These are phyloP conservation scores for Phytophthora meadii DNA, from an alignment of 352 stramenopile species.

Conservation along the genomic window DNA sequence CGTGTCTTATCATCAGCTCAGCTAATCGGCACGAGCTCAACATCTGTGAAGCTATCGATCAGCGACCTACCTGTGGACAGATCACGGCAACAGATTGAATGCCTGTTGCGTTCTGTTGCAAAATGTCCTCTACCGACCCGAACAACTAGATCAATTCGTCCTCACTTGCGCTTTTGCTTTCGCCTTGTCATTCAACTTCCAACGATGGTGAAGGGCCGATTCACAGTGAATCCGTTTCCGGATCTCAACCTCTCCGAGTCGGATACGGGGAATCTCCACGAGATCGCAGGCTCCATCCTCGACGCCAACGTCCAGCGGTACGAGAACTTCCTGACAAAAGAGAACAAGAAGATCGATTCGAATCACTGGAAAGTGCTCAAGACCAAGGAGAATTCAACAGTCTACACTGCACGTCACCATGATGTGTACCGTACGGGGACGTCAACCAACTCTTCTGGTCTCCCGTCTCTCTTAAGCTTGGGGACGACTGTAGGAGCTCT, in stretches of 20 bases:
- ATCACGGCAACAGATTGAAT: neutral
- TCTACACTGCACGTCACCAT: conserved; percentile 40
- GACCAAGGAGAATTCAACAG: conserved; percentile 36
- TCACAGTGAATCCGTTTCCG: conserved; percentile 45
- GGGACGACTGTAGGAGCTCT: conserved; percentile 32
- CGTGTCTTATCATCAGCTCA: too few relatives aligned
- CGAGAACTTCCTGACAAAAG: conserved; percentile 39
- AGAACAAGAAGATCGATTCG: conserved; percentile 38
- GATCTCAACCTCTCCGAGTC: conserved; percentile 22
- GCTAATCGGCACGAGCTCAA: too few relatives aligned
- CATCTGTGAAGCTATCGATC: neutral
- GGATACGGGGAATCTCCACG: conserved; percentile 32
- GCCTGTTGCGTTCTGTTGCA: neutral
- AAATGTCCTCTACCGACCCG: too few relatives aligned
- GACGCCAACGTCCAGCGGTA: conserved; percentile 33
- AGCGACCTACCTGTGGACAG: neutral
- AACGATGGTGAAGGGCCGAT: too few relatives aligned
- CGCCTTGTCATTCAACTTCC: too few relatives aligned
- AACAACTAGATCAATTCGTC: too few relatives aligned
- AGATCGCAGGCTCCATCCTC: conserved; percentile 34
- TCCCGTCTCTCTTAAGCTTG: conserved; percentile 36
- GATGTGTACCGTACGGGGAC: conserved; percentile 23
- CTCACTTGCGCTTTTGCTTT: too few relatives aligned
- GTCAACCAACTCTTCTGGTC: conserved; percentile 2
- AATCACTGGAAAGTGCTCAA: conserved; percentile 43